Evolutionary conservation across 306 rosid genomes (phyloP).

Genomic region (Rosa chinensis): DNA sequence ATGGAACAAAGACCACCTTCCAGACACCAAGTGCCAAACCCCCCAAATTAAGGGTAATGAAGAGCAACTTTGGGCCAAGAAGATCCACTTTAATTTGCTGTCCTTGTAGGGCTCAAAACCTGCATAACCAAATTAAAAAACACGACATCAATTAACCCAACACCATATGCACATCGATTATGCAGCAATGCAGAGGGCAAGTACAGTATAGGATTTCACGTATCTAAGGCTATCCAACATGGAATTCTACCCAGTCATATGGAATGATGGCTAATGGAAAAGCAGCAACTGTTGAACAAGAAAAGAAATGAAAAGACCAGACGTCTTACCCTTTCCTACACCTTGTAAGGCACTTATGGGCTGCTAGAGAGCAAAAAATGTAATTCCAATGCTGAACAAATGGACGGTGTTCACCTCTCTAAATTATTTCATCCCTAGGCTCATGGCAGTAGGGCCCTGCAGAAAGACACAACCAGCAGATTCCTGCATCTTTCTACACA

Average conservation of each 20-base stretch:
- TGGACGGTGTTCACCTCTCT: slow-evolving; percentile 60
- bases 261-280: not conserved
- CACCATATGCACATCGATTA: not conserved
- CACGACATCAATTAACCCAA: not conserved
- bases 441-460: not conserved
- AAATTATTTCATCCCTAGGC: not conserved
- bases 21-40: slow-evolving; percentile 75
- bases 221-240: too few species aligned
- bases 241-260: not conserved
- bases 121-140: slow-evolving; percentile 34
- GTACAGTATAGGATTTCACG: not conserved
- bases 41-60: slow-evolving; percentile 89
- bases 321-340: slow-evolving; percentile 69
- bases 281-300: not conserved
- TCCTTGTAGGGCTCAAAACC: slow-evolving; percentile 98
- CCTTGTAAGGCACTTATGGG: slow-evolving; percentile 91
- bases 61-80: slow-evolving; percentile 85
- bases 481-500: slow-evolving; percentile 53
- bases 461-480: slow-evolving; percentile 61
- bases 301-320: not conserved
- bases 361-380: slow-evolving; percentile 99
- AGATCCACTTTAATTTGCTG: slow-evolving; percentile 67
- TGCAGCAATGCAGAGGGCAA: not conserved
- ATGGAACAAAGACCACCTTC: slow-evolving; percentile 36
- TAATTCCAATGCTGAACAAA: slow-evolving; percentile 94